Conservation (phyloP, 148 eudicot species). For the Camellia sinensis region DNA sequence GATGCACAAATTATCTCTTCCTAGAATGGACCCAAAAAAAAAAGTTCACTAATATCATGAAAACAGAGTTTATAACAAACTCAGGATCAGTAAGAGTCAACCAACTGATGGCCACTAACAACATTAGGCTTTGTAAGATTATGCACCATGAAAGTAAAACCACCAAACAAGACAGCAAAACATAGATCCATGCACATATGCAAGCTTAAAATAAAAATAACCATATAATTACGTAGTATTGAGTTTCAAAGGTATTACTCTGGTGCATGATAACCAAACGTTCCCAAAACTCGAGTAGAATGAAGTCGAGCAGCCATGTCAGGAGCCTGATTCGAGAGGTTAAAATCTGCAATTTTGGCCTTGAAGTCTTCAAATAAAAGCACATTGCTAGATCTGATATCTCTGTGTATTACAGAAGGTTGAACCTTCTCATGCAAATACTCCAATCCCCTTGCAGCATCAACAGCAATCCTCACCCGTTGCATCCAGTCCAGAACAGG, state of each 20-base stretch:
- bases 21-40: neutral
- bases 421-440: conserved; percentile 81
- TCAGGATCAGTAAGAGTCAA: neutral
- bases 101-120: neutral
- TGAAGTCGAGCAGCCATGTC: conserved; percentile 94
- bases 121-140: neutral
- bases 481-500: conserved; percentile 77
- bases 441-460: conserved; percentile 84
- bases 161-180: neutral
- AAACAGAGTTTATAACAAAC: neutral
- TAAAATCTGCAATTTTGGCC: conserved; percentile 86
- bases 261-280: conserved; percentile 93
- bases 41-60: neutral
- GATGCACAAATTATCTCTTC: neutral
- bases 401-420: conserved; percentile 68
- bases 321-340: conserved; percentile 81
- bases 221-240: neutral
- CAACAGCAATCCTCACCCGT: conserved; percentile 80
- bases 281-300: conserved; percentile 84
- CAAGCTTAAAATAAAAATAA: neutral
- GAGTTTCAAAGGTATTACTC: conserved; percentile 46
- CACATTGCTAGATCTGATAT: conserved; percentile 83
- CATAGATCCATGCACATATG: neutral
- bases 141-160: neutral
- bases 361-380: conserved; percentile 74